Conservation (phyloP, 345 rosid species). For the Eutrema japonicum region DNA sequence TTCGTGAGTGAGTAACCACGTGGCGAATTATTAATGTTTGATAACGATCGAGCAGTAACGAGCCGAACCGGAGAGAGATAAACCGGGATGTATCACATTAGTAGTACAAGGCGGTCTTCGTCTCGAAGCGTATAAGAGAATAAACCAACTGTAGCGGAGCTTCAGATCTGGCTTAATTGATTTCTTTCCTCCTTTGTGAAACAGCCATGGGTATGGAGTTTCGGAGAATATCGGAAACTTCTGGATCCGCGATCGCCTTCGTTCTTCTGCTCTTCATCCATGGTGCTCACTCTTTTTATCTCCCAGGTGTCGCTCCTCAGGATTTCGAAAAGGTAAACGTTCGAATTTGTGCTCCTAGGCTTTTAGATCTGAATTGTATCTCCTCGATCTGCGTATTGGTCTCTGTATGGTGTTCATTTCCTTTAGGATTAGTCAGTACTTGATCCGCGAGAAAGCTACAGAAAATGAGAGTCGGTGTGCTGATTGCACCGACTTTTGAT, state of each 20-base stretch:
- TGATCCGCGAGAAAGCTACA: conserved; percentile 7
- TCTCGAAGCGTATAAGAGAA: conserved; percentile 41
- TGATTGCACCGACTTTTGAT: conserved; percentile 33
- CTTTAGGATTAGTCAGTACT: background rate
- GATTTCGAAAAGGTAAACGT: conserved; percentile 76
- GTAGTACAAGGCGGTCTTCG: background rate
- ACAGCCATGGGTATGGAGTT: conserved; percentile 52
- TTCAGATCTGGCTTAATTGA: conserved; percentile 42
- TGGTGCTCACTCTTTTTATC: conserved; percentile 77
- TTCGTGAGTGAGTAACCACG: background rate
- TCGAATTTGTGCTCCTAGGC: conserved; percentile 14
- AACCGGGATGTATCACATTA: conserved; percentile 33
- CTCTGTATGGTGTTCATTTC: conserved; percentile 9
- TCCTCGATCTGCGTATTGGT: conserved; percentile 27
- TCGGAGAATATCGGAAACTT: conserved; percentile 35
- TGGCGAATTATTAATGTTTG: background rate
- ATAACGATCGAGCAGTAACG: conserved; percentile 1
- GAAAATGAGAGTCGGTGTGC: conserved; percentile 17
- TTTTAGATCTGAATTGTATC: conserved; percentile 42
- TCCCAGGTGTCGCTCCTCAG: conserved; percentile 97
- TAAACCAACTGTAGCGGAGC: conserved; percentile 30
- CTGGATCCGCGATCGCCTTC: conserved; percentile 42
- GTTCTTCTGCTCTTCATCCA: conserved; percentile 57
- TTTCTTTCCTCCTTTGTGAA: conserved; percentile 11
- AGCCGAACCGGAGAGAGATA: conserved; percentile 22